phyloP scores from a whole-genome alignment of 306 rosid species.

The Morella rubra region DNA sequence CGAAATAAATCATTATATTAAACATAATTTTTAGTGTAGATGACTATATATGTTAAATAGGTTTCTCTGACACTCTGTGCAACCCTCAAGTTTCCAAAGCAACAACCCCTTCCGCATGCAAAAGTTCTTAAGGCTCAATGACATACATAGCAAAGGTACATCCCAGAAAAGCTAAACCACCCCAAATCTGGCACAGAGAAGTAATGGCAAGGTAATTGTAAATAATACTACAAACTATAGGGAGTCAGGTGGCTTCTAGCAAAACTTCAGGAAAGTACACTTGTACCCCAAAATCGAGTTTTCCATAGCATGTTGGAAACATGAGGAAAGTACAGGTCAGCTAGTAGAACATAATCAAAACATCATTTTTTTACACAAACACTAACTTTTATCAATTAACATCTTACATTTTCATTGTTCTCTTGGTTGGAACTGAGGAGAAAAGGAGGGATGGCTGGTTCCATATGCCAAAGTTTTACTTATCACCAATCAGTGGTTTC shows the following conservation, averaged over 20 bases:
- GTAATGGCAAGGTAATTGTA: not conserved
- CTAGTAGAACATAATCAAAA: not conserved
- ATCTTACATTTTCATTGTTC: not conserved
- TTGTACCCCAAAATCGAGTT: too few species aligned
- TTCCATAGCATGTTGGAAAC: not conserved
- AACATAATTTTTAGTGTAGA: not conserved
- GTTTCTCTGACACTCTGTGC: conserved; percentile 10
- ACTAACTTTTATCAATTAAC: not conserved
- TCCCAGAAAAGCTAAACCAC: not conserved
- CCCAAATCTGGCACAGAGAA: not conserved
- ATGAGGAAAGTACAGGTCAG: not conserved
- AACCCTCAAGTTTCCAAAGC: not conserved
- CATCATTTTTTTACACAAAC: not conserved
- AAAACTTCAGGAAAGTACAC: not conserved
- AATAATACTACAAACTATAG: not conserved
- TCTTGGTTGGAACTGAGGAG: too few species aligned
- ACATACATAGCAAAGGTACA: too few species aligned
- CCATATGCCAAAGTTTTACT: not conserved
- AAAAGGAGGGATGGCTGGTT: not conserved
- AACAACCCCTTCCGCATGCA: not conserved
- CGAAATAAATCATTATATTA: not conserved
- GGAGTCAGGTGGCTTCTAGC: not conserved
- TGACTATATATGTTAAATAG: not conserved
- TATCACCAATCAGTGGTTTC: not conserved
- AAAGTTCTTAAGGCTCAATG: not conserved